These are phyloP conservation scores for Chloropicon primus DNA, from an alignment of 139 green algal genomes.

Conservation along the genomic window DNA sequence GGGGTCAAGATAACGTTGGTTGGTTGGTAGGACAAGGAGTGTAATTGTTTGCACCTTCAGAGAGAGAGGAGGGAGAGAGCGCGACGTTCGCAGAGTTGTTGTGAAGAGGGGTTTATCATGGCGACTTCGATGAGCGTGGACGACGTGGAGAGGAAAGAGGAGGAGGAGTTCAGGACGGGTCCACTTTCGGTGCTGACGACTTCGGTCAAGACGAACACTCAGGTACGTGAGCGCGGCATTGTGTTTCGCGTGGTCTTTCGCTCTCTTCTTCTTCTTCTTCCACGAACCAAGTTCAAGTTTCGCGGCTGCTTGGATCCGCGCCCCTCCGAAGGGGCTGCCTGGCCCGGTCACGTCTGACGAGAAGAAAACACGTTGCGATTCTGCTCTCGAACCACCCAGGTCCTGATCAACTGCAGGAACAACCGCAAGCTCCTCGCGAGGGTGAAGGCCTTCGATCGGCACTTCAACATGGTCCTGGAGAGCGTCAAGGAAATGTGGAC, in stretches of 20 bases:
- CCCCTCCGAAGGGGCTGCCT: no score
- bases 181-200: conserved; percentile 88
- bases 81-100: no score
- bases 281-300: not conserved
- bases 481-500: conserved; percentile 99
- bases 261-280: not conserved
- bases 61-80: no score
- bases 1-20: no score
- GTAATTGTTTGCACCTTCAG: no score
- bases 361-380: no score
- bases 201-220: conserved; percentile 90
- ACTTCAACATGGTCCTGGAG: conserved; percentile 99
- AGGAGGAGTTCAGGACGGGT: conserved; percentile 78
- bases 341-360: no score
- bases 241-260: not conserved
- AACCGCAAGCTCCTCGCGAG: conserved; percentile 93
- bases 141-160: conserved; percentile 79
- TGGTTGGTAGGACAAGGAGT: no score
- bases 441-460: conserved; percentile 96
- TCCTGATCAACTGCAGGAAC: conserved; percentile 98
- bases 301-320: not conserved
- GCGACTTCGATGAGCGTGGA: conserved; percentile 66
- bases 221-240: conserved; percentile 27
- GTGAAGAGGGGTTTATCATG: no score
- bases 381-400: conserved; percentile 37